Percentiles rank a stretch among this genome's conserved stretches.
Conservation (phyloP, 495 filamentous ascomycete genomes). For the Hypoxylon perforatum region DNA sequence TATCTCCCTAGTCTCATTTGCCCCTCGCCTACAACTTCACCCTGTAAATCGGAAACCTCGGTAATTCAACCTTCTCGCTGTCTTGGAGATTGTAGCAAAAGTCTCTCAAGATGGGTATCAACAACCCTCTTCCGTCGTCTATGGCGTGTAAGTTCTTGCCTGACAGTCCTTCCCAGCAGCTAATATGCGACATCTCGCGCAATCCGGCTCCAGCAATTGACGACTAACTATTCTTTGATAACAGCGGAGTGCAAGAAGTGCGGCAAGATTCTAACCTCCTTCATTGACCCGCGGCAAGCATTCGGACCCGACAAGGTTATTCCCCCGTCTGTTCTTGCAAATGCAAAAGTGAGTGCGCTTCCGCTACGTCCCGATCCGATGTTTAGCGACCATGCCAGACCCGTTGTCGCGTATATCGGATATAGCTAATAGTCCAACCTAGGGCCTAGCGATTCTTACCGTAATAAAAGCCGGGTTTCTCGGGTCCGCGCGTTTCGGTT, state of each 20-base stretch:
- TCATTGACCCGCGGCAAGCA: conserved; percentile 91
- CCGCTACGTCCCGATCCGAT: conserved; percentile 2
- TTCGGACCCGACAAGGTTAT: conserved; percentile 99
- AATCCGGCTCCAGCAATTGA: neutral
- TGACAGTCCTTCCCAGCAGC: neutral
- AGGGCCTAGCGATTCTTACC: conserved; percentile 95
- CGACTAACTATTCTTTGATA: conserved; percentile 21
- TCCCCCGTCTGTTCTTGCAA: conserved; percentile 86
- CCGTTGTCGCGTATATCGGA: conserved; percentile 7
- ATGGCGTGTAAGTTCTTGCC: conserved; percentile 70
- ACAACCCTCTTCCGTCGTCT: conserved; percentile 69
- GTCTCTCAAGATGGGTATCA: conserved; percentile 60
- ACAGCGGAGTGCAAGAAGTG: conserved; percentile 90
- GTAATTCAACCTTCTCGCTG: conserved; percentile 1
- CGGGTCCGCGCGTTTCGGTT: conserved; percentile 90
- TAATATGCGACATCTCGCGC: conserved; percentile 17
- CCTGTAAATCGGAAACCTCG: conserved; percentile 24
- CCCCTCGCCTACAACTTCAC: conserved; percentile 7
- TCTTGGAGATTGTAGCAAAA: conserved; percentile 9
- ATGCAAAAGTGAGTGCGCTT: conserved; percentile 78
- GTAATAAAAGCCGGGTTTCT: conserved; percentile 97
- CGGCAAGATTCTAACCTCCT: conserved; percentile 92
- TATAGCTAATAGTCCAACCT: conserved; percentile 19
- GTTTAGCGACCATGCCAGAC: neutral
- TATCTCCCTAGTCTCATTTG: conserved; percentile 4